Evolutionary conservation across 352 stramenopile species (phyloP).

Genomic region (Phytophthora aleatoria): DNA sequence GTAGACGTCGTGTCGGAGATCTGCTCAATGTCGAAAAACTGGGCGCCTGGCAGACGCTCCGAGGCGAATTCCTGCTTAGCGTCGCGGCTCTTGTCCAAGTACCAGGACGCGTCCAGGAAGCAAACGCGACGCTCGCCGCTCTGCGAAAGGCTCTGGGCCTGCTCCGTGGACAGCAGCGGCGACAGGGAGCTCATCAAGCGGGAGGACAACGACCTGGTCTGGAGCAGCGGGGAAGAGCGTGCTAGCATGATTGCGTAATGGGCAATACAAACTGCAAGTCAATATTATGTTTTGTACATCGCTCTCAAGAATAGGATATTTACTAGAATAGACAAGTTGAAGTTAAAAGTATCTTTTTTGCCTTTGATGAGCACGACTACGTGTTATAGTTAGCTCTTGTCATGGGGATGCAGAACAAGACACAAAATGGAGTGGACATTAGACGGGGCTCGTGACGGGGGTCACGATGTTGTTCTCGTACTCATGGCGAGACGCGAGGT

Average conservation of each 20-base stretch:
- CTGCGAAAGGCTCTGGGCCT: constrained; percentile 45
- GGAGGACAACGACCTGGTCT: neutral
- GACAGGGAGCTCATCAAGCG: constrained; percentile 31
- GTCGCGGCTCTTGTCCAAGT: constrained; percentile 78
- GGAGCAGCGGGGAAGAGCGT: too few relatives aligned
- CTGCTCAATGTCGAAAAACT: constrained; percentile 94
- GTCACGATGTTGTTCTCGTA: constrained; percentile 20
- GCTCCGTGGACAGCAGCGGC: constrained; percentile 60
- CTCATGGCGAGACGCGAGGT: constrained; percentile 16
- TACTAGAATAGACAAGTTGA: constrained; percentile 1
- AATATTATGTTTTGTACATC: neutral
- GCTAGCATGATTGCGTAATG: neutral
- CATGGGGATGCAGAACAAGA: neutral
- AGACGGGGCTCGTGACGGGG: constrained; percentile 5
- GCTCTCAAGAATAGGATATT: neutral
- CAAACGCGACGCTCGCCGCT: constrained; percentile 42
- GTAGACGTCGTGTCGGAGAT: constrained; percentile 69
- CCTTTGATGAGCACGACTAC: too few relatives aligned
- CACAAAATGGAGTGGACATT: constrained; percentile 1
- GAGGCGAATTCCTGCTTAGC: constrained; percentile 56
- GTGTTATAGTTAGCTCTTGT: neutral
- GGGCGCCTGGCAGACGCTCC: constrained; percentile 76
- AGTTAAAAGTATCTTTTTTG: neutral
- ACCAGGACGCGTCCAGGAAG: constrained; percentile 85
- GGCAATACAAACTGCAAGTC: constrained; percentile 2